Base-by-base conservation (phyloP, 2,329 filamentous ascomycete species). In the Aspergillus vadensis region DNA sequence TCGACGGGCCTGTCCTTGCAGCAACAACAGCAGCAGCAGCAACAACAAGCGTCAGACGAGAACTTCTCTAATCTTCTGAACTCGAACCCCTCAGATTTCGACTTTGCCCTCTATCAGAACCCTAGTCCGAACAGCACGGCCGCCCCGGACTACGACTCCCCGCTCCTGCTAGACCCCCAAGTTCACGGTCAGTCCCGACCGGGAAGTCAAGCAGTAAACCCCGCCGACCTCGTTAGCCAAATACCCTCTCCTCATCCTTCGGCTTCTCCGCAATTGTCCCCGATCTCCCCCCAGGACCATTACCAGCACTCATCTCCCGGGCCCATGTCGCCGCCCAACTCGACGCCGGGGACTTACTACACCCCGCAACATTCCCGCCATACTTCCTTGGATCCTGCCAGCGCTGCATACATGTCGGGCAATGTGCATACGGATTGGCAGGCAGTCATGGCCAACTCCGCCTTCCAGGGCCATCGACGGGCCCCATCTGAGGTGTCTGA, bases 401-500 rank as follows among this genome's bases (percentile, higher is more conserved):
- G 80, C 65, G 84, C 86, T 2, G 83, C 85, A 53, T 88, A 84
- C 67, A 79, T 83, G 47, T 81, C 83, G 63, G 77, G 77, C 15
- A 78, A 80, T 56, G 74, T 79, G 49, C 78, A 80, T 52, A 78
- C 79, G 49, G 86, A 89, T 63, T 89, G 87, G 86, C 76, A 78
- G 59, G 80, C 81, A 36, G 78, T 83, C 71, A 75, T 82, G 63
- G 81, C 80, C 71, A 83, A 84, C 67, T 77, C 80, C 39, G 79
- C 82, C 61, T 97, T 96, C 71, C 89, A 91, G 66, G 83, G 86
- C n/a, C 94, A 97, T 73, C 86, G 92, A 68, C 87, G 93, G 70
- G 88, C 86, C 39, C 91, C 91, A 1, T 97, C 93, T n/a, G 94
- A 97, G 68, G 92, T 89, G 70, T 97, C 92, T 2, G 94, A 97